Evolutionary conservation across 2,329 filamentous ascomycete species (phyloP), one percentile per base, ranked within the genome.

Genomic region (Claviceps pusilla): DNA sequence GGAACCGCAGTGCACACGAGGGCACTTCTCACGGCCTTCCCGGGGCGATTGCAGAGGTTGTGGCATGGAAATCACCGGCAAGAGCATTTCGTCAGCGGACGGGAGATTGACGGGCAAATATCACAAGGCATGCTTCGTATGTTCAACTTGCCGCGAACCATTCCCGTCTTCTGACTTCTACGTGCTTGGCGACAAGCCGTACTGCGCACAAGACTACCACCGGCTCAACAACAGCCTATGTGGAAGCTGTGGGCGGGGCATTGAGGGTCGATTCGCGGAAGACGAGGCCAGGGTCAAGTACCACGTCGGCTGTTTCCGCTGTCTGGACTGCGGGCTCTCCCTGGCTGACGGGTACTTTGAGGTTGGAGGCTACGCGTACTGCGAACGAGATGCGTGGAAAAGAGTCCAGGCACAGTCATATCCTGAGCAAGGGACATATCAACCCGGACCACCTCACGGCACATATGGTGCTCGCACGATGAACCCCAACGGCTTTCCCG

Each of bases 71-170:
- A 97, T 98, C 62, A 79, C 82, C 48, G 91, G 89, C 24, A 97
- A 96, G 71, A 95, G 89, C 1, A 83, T 98, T 55, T 95, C 91
- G 39, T 95, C 89, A 14, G 89, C 89, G 0, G 93, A 96, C 62
- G 93, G 93, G 16, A 84, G 90, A 29, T 75, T 98, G 29, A 95
- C 88, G 0, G 93, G 93, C 10, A 84, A 89, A 58, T 98, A 95
- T 68, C 93, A 98, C 75, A 95, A 94, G 68, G 79, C 85, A 4
- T 98, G 91, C 68, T 97, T 98, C 65, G 87, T 91, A 11, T 98
- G 93, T 75, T 80, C 82, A 4, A 89, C 86, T 1, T 98, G 93
- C 72, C 74, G 76, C 11, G 77, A 83, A 53, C 84, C 89, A 0
- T 98, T 97, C 65, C 75, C 83, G 24, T 95, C 89, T 0, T 80